Evolutionary conservation across 352 stramenopile genomes (phyloP), one percentile per base, ranked within the genome.

Genomic region (Phytophthora syringae): DNA sequence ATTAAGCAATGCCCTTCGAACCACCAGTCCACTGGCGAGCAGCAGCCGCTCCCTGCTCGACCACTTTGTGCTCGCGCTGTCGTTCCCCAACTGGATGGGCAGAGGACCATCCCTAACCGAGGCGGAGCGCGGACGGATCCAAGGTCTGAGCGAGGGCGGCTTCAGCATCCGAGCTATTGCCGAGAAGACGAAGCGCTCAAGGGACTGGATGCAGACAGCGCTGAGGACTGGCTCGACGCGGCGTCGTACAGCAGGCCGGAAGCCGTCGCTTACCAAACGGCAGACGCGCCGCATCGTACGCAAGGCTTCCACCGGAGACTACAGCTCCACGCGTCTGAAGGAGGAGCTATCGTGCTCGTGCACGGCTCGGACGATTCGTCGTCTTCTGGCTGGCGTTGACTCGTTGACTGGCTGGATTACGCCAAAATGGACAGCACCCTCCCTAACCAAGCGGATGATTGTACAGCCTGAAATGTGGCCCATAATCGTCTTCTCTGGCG

Each of bases 401-500:
- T 50, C 5, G 52, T 18, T 28, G 37, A 24, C 24, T 50, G 45
- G 37, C 13, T 64, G 22, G 18, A n/a, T n/a, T n/a, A n/a, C n/a
- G n/a, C n/a, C n/a, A n/a, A n/a, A n/a, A n/a, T n/a, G n/a, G n/a
- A n/a, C n/a, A n/a, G n/a, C n/a, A n/a, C n/a, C n/a, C n/a, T n/a
- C n/a, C n/a, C n/a, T n/a, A n/a, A 16, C 36, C 1, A 50, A 47
- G 16, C 32, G 32, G 7, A 39, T 39, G 49, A 64, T 47, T 21
- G 28, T 50, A 15, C 28, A 49, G 24, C 16, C 56, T 16, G 56
- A 43, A 3, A 52, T 52, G 11, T 65, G 57, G 47, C n/a, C n/a
- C 16, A 21, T 6, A 6, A 43, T 57, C 21, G 12, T 49, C 12
- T 65, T 58, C 39, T 57, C 57, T 5, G 48, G 53, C 20, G 57